phyloP scores from a whole-genome alignment of 257 asterid species.

The Leonotis leonurus region DNA sequence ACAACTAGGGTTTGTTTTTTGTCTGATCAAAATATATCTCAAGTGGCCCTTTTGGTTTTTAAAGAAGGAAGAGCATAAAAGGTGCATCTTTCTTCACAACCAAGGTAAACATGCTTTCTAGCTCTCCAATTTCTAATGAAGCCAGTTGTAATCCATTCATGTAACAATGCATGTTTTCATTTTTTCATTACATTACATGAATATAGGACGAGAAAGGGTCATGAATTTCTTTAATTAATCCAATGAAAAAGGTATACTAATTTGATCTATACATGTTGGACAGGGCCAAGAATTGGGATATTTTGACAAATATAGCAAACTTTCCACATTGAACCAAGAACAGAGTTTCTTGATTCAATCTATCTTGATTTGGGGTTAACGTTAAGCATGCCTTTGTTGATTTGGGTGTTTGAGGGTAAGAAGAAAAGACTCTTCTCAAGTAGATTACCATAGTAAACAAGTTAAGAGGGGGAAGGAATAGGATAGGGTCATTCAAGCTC shows the following conservation, averaged over 20 bases:
- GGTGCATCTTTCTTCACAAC: conserved; percentile 42
- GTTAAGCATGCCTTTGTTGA: conserved; percentile 14
- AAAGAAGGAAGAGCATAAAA: conserved; percentile 7
- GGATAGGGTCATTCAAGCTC: background rate
- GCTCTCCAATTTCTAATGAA: conserved; percentile 12
- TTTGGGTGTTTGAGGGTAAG: conserved; percentile 22
- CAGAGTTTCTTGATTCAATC: background rate
- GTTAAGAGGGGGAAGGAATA: background rate
- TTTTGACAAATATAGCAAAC: background rate
- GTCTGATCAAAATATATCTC: conserved; percentile 24
- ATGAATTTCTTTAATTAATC: background rate
- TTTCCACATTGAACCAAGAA: background rate
- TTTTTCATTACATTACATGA: conserved; percentile 2
- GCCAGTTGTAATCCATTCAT: conserved; percentile 26
- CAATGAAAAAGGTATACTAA: background rate
- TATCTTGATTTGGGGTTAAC: background rate
- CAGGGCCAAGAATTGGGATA: conserved; percentile 14
- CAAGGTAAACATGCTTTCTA: conserved; percentile 33
- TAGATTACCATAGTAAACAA: background rate
- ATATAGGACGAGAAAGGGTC: background rate
- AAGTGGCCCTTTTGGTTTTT: conserved; percentile 23
- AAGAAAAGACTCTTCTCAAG: conserved; percentile 2
- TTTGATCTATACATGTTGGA: conserved; percentile 16
- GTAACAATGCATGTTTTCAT: background rate
- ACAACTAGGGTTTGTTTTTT: conserved; percentile 17